phyloP scores from a whole-genome alignment of 2,329 filamentous ascomycete species.

The Fusarium sp. region DNA sequence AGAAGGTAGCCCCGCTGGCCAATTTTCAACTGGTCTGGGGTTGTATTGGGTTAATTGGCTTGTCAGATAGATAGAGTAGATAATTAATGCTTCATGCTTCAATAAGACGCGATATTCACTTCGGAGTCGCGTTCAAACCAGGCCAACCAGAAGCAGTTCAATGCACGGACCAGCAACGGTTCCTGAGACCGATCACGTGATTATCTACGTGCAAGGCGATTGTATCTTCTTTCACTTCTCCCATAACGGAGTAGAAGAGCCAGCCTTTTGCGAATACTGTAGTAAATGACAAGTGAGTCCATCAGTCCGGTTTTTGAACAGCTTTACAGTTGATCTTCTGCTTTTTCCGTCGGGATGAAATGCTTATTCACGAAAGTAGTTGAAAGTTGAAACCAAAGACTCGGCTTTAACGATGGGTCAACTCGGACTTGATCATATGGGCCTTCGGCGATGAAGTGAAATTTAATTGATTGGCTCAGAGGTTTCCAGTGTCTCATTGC shows the following conservation, averaged over 20 bases:
- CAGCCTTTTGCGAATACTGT: not conserved
- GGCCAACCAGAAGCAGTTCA: not conserved
- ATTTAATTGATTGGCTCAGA: slow-evolving; percentile 32
- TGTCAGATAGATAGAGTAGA: slow-evolving; percentile 4
- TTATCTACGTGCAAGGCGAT: not conserved
- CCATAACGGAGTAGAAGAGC: no score
- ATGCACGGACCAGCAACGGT: slow-evolving; percentile 18
- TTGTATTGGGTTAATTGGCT: slow-evolving; percentile 5
- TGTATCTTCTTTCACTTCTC: not conserved
- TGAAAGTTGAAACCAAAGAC: slow-evolving; percentile 3
- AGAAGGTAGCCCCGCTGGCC: slow-evolving; percentile 15
- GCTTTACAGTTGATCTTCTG: not conserved
- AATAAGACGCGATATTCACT: slow-evolving; percentile 33
- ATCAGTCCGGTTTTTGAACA: not conserved
- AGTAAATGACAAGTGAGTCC: not conserved
- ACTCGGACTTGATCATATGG: slow-evolving; percentile 35
- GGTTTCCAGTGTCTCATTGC: slow-evolving; percentile 21
- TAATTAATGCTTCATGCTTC: slow-evolving; percentile 24
- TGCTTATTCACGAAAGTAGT: slow-evolving; percentile 3
- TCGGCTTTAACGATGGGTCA: slow-evolving; percentile 36
- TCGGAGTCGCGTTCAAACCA: slow-evolving; percentile 26
- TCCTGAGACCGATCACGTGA: slow-evolving; percentile 20
- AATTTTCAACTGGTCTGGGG: not conserved
- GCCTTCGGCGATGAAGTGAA: slow-evolving; percentile 24
- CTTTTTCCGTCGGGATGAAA: slow-evolving; percentile 12